Percentiles rank a stretch among this genome's conserved stretches.
phyloP scores from a whole-genome alignment of 345 rosid species.

The Atalantia buxifolia region DNA sequence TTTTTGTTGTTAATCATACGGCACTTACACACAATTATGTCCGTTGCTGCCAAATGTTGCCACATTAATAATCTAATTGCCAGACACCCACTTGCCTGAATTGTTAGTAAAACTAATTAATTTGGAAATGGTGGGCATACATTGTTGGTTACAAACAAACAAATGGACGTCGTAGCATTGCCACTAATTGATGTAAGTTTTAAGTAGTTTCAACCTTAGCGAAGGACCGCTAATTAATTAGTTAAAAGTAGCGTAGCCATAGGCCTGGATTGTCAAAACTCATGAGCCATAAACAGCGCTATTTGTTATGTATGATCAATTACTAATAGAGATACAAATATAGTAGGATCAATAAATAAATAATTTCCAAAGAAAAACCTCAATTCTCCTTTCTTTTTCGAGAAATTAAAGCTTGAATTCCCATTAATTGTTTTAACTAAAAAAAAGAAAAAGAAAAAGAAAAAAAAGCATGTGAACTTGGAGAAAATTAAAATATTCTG shows the following conservation, averaged over 20 bases:
- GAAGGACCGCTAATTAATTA: not conserved
- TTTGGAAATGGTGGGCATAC: too few species aligned
- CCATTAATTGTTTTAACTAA: not conserved
- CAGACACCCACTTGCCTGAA: too few species aligned
- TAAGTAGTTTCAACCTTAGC: not conserved
- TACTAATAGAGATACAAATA: too few species aligned
- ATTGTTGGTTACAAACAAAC: not conserved
- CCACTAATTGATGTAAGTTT: not conserved
- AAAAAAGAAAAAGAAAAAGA: not conserved
- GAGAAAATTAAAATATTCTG: too few species aligned
- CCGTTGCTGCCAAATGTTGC: not conserved
- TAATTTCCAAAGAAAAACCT: not conserved
- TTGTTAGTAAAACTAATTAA: too few species aligned
- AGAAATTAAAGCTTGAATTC: not conserved
- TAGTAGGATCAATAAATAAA: not conserved
- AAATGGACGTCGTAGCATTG: not conserved
- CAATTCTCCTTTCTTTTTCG: not conserved
- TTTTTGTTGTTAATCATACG: not conserved
- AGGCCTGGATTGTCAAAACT: not conserved
- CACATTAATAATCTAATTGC: not conserved
- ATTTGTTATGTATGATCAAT: not conserved
- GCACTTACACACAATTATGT: not conserved
- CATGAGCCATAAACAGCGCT: too few species aligned
- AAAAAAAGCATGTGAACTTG: not conserved
- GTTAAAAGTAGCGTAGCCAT: not conserved